Evolutionary conservation across 108 stramenopile genomes (phyloP), one percentile per base, ranked within the genome.

Genomic region (Fistulifera pelliculosa): DNA sequence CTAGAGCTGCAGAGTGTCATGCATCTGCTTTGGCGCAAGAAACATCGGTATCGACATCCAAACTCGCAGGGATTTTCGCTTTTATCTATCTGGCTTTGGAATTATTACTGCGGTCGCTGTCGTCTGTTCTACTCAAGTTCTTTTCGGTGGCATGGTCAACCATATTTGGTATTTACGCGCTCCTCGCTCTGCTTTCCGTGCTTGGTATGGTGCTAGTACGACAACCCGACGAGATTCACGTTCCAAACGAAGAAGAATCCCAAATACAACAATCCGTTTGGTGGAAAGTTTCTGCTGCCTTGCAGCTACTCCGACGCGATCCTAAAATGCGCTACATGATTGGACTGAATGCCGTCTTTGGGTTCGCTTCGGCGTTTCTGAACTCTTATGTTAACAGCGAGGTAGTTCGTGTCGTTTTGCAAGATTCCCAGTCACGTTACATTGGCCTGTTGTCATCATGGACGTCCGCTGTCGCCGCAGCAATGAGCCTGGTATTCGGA

Each of bases 271-370:
- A 48, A 18, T 31, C 55, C 12, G 47, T 76, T 11, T 61, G 53
- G 14, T 54, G 62, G 62, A 68, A 80, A 23, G 66, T 62, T 25
- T 69, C 83, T 21, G 74, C 68, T 19, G 77, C 89, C 3, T n/a
- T 61, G 6, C 77, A 69, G 48, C 73, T 90, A 1, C 63, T 90
- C 22, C 26, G 42, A 11, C 41, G 45, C 13, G 78, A 90, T 72
- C 57, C 78, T n/a, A 86, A 82, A 66, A 81, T 84, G 84, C 80
- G 79, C 54, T 82, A 79, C 50, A 76, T 92, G 70, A 62, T 85
- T 42, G 80, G 80, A 15, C 41, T 86, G 23, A 86, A 83, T 62
- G 74, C 78, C 18, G 68, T 73, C 11, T 87, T 86, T 70, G 90
- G 85, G 10, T 69, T 92, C 21, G 49, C 79, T 31, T 58, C 75